A percentile compares a stretch with the other conserved stretches of the same genome.
Evolutionary conservation across 2,329 filamentous ascomycete species (phyloP).

Genomic region (Arthrobotrys megalospora): DNA sequence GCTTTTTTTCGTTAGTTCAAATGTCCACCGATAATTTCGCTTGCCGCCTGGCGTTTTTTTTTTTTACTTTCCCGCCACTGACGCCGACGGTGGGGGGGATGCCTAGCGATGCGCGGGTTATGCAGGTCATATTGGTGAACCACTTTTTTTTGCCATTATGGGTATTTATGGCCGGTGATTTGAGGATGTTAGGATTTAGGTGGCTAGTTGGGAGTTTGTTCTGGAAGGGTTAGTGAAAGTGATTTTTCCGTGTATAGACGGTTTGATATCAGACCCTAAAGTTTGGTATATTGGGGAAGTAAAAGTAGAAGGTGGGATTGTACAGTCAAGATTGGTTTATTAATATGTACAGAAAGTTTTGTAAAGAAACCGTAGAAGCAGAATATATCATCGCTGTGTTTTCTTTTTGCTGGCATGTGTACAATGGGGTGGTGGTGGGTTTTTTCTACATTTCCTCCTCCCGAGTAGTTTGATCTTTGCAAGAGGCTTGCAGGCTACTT

Average conservation of each 20-base stretch:
- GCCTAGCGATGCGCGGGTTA: neutral
- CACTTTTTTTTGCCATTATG: no score
- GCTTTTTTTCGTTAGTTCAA: neutral
- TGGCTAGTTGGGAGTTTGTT: neutral
- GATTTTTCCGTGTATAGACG: neutral
- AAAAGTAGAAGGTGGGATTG: neutral
- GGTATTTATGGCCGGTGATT: neutral
- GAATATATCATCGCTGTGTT: slow-evolving; percentile 14
- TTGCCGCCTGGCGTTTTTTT: neutral
- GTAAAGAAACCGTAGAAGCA: neutral
- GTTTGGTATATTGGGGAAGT: no score
- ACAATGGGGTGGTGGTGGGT: neutral
- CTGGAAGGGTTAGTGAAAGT: neutral
- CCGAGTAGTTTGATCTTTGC: neutral
- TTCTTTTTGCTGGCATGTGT: slow-evolving; percentile 1
- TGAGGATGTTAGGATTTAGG: neutral
- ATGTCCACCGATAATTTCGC: neutral
- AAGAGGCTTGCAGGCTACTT: neutral
- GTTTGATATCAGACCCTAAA: no score
- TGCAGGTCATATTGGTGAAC: neutral
- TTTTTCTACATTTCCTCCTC: slow-evolving; percentile 3
- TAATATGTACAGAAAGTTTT: slow-evolving; percentile 19
- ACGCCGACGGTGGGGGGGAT: neutral
- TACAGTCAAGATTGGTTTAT: slow-evolving; percentile 17
- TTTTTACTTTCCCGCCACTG: neutral